These are phyloP conservation scores for Westerdykella ornata DNA, from an alignment of 2,329 filamentous ascomycete genomes.

Conservation along the genomic window DNA sequence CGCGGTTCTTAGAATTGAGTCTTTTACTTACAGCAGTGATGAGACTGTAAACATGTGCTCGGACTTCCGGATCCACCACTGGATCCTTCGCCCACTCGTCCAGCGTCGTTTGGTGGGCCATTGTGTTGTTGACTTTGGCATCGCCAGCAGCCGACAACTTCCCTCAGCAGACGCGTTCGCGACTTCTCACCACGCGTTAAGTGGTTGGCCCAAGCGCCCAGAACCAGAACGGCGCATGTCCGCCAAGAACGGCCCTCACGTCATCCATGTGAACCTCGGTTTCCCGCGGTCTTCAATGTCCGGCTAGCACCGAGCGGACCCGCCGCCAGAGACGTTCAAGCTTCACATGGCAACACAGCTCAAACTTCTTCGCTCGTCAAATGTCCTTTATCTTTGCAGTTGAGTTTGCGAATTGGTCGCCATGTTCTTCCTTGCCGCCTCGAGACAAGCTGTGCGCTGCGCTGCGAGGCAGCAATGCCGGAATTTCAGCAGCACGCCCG, in stretches of 20 bases:
- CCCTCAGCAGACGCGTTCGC: neutral
- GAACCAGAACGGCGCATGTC: constrained; percentile 17
- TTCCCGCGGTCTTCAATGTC: neutral
- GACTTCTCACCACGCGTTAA: constrained; percentile 22
- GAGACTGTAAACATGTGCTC: constrained; percentile 87
- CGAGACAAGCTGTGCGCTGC: constrained; percentile 23
- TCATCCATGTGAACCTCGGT: constrained; percentile 2
- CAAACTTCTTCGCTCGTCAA: constrained; percentile 7
- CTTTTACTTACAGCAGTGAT: constrained; percentile 69
- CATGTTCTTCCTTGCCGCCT: constrained; percentile 30
- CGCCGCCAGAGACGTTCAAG: neutral
- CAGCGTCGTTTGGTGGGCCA: constrained; percentile 33
- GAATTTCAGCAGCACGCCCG: constrained; percentile 62
- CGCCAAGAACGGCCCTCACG: constrained; percentile 13
- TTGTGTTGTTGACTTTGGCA: constrained; percentile 25
- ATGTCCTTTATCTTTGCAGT: neutral
- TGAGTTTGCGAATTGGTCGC: neutral
- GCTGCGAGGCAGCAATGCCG: constrained; percentile 33
- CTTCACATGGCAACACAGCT: constrained; percentile 6
- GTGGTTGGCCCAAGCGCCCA: constrained; percentile 5
- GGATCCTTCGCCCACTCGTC: constrained; percentile 42
- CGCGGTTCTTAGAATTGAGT: constrained; percentile 12
- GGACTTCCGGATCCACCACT: constrained; percentile 78
- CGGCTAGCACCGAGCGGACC: neutral
- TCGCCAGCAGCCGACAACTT: neutral